Percentiles rank a stretch among this genome's conserved stretches.
Conservation (phyloP, 176 grass and related monocot genomes). For the Oryza glaberrima region DNA sequence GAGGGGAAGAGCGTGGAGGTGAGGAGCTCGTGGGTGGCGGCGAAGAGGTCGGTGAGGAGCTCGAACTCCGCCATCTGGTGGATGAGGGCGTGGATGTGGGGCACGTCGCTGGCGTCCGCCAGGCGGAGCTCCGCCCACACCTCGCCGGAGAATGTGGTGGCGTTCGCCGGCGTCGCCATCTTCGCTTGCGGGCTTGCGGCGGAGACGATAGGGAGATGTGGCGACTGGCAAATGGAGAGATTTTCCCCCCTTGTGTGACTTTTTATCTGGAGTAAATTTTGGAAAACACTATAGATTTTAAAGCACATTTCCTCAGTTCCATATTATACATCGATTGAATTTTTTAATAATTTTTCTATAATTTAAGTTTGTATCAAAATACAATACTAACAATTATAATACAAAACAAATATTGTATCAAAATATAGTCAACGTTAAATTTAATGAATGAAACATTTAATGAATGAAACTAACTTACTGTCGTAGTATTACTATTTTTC, state of each 20-base stretch:
- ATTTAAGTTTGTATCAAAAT: too few relatives aligned
- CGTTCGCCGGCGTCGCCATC: constrained; percentile 55
- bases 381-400: too few relatives aligned
- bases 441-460: too few relatives aligned
- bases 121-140: constrained; percentile 84
- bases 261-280: too few relatives aligned
- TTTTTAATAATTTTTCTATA: too few relatives aligned
- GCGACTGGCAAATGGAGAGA: neutral
- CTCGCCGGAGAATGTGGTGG: constrained; percentile 43
- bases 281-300: too few relatives aligned
- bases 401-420: too few relatives aligned
- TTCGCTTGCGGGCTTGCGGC: constrained; percentile 1
- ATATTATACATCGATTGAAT: too few relatives aligned
- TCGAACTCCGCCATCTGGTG: constrained; percentile 93
- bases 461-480: too few relatives aligned
- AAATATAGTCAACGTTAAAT: too few relatives aligned
- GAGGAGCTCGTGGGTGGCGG: constrained; percentile 60
- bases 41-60: constrained; percentile 85
- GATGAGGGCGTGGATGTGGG: constrained; percentile 78
- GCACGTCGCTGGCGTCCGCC: constrained; percentile 67
- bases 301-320: too few relatives aligned
- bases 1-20: constrained; percentile 61
- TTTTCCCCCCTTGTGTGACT: neutral
- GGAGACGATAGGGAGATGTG: neutral
- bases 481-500: too few relatives aligned